These are phyloP conservation scores for Moesziomyces sp. DNA, from an alignment of 1,284 basidiomycete species.

Conservation along the genomic window DNA sequence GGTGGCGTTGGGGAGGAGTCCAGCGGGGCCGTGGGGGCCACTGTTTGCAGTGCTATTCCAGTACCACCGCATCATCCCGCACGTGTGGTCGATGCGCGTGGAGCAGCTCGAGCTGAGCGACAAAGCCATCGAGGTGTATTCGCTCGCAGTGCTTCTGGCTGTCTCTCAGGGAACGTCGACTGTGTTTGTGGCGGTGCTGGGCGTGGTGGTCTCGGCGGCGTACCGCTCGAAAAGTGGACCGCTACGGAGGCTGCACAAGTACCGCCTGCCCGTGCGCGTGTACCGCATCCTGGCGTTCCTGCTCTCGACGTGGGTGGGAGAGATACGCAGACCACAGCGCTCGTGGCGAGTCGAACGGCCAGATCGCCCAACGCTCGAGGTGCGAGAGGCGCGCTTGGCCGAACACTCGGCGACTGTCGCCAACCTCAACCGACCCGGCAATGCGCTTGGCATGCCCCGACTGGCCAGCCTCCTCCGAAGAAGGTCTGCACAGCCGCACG, in stretches of 20 bases:
- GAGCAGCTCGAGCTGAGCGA: conserved; percentile 14
- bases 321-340: conserved; percentile 17
- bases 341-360: conserved; percentile 33
- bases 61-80: conserved; percentile 33
- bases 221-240: conserved; percentile 12
- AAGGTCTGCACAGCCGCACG: background rate
- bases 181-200: conserved; percentile 10
- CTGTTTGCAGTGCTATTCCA: conserved; percentile 40
- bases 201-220: conserved; percentile 11
- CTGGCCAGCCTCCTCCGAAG: conserved; percentile 26
- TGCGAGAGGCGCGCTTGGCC: conserved; percentile 27
- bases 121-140: conserved; percentile 14
- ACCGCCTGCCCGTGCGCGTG: conserved; percentile 20
- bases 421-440: conserved; percentile 1
- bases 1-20: conserved; percentile 9
- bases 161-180: conserved; percentile 17
- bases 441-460: conserved; percentile 5
- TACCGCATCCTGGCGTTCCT: conserved; percentile 15
- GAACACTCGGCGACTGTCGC: conserved; percentile 18
- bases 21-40: conserved; percentile 34
- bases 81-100: conserved; percentile 30
- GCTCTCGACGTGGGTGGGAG: conserved; percentile 16
- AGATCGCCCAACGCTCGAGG: conserved; percentile 9
- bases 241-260: conserved; percentile 2
- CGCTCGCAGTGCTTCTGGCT: conserved; percentile 16